Conservation (phyloP, 768 basidiomycete genomes). For the Amanita rubescens region DNA sequence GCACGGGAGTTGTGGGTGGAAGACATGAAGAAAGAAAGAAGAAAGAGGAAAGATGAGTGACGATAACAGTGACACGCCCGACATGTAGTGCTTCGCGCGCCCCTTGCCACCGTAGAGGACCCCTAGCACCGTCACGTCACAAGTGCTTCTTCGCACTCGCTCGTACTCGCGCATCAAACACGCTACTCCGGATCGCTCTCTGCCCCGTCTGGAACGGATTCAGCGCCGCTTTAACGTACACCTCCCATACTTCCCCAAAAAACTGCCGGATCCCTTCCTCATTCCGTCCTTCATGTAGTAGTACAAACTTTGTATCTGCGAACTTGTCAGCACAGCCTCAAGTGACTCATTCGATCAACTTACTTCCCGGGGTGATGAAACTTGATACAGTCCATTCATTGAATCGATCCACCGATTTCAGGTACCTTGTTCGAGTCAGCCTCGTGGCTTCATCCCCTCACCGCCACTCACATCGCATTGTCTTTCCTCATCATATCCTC, state of each 20-base stretch:
- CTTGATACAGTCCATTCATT: conserved; percentile 99
- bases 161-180: conserved; percentile 80
- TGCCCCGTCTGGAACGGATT: conserved; percentile 98
- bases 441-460: conserved; percentile 11
- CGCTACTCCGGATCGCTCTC: conserved; percentile 65
- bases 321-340: conserved; percentile 15
- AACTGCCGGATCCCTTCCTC: conserved; percentile 94
- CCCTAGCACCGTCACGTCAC: conserved; percentile 26
- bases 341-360: conserved; percentile 29
- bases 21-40: conserved; percentile 38
- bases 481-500: conserved; percentile 89
- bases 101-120: conserved; percentile 11
- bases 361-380: conserved; percentile 93
- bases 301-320: conserved; percentile 88
- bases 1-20: conserved; percentile 57
- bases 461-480: conserved; percentile 57
- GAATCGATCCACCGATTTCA: conserved; percentile 93
- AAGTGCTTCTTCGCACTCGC: conserved; percentile 84
- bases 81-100: no score
- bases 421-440: conserved; percentile 57
- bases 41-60: conserved; percentile 18
- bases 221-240: conserved; percentile 90
- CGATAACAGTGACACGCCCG: conserved; percentile 1
- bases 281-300: conserved; percentile 93
- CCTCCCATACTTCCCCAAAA: conserved; percentile 94